Base-by-base conservation (phyloP, 495 filamentous ascomycete species). In the Tuber indicum region DNA sequence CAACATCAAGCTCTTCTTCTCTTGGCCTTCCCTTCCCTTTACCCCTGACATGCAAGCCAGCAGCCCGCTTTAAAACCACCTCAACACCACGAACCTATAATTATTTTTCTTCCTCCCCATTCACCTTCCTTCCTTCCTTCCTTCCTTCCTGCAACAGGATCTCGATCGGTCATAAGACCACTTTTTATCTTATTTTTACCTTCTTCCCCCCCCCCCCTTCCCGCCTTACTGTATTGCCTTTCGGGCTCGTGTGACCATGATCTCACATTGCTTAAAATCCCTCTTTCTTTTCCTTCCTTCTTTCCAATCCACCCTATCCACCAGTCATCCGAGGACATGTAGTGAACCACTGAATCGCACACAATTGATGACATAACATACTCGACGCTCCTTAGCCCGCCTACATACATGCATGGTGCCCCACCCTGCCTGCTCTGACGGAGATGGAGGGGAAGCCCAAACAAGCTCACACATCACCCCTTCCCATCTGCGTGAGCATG, bases 121-220 rank as follows among this genome's bases (percentile, higher is more conserved):
- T 36, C 6, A 39, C 39, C 39, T 39, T 41, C 39, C 39, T 41
- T 41, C 39, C 39, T 41, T 41, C 39, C 39, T 41, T 41, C 39
- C 39, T 41, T 5, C 39, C 16, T 36, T 66, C 58, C 58, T 66
- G 58, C 26, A 66, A 66, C 26, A 5, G 26, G 7, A 66, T 36
- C 58, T 66, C 58, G 32, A 66, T 66, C 26, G 58, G 58, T 66
- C 58, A 66, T 66, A 17, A 66, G 58, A 66, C 36, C 58, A 36
- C 26, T 66, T 36, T 36, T 19, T 66, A 5, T 36, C 0, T 36
- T 36, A 17, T 66, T 66, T 14, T n/a, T 4, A 3, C 10, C n/a
- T 0, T 12, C 26, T 32, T 8, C 1, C 32, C 16, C 3, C 26
- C 32, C 16, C 10, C 17, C 7, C 21, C 21, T 26, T 32, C 58